These are phyloP conservation scores for Exophiala oligosperma DNA, from an alignment of 2,329 filamentous ascomycete species.

Conservation along the genomic window DNA sequence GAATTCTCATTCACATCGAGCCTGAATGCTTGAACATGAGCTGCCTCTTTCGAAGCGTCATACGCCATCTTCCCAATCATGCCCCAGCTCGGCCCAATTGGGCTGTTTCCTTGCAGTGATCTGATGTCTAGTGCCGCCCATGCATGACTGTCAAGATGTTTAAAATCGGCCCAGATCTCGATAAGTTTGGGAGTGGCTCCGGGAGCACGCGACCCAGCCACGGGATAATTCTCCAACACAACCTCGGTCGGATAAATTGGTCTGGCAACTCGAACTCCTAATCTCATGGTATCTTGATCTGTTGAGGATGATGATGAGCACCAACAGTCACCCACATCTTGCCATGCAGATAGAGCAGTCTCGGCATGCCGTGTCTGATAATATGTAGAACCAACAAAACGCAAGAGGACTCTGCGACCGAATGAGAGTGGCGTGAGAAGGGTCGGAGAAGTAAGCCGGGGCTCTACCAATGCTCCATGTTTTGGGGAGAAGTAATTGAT, in stretches of 20 bases:
- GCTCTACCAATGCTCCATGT: slow-evolving; percentile 66
- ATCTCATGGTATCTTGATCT: slow-evolving; percentile 41
- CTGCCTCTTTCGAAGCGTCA: slow-evolving; percentile 20
- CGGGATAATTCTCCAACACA: slow-evolving; percentile 70
- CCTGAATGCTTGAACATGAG: slow-evolving; percentile 41
- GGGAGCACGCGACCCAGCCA: slow-evolving; percentile 61
- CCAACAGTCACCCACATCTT: slow-evolving; percentile 84
- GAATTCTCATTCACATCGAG: slow-evolving; percentile 35
- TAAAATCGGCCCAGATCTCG: slow-evolving; percentile 67
- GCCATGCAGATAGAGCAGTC: slow-evolving; percentile 68
- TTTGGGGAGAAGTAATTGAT: slow-evolving; percentile 73
- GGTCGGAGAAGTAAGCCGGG: slow-evolving; percentile 59
- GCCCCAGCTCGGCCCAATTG: slow-evolving; percentile 18
- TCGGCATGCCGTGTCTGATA: slow-evolving; percentile 39
- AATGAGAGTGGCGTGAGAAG: slow-evolving; percentile 36
- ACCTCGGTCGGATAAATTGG: slow-evolving; percentile 66
- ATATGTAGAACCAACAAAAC: slow-evolving; percentile 17
- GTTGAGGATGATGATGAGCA: slow-evolving; percentile 59
- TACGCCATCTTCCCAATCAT: slow-evolving; percentile 25
- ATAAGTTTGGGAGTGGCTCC: slow-evolving; percentile 64
- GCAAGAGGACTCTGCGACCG: slow-evolving; percentile 26
- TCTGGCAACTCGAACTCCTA: slow-evolving; percentile 40
- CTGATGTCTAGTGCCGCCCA: slow-evolving; percentile 22
- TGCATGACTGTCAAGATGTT: slow-evolving; percentile 38
- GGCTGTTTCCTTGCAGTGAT: slow-evolving; percentile 18